A percentile compares a stretch with the other conserved stretches of the same genome.
phyloP scores from a whole-genome alignment of 352 stramenopile genomes.

The Pythium dissimile region DNA sequence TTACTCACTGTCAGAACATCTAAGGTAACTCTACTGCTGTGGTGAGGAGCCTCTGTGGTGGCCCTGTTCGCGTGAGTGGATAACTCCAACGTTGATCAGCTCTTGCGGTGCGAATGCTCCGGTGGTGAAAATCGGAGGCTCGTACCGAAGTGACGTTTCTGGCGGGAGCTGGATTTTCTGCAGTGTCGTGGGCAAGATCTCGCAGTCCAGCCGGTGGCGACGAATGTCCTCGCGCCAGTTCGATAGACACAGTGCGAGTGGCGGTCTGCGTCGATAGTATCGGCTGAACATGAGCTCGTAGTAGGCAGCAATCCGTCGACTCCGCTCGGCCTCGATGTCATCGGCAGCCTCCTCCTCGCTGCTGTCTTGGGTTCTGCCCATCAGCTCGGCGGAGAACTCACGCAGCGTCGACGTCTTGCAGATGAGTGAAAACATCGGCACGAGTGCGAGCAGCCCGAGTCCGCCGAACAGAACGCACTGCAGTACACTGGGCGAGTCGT shows the following conservation, averaged over 20 bases:
- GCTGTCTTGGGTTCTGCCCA: neutral
- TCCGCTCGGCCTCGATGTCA: neutral
- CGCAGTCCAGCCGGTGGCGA: neutral
- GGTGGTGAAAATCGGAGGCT: too few species aligned
- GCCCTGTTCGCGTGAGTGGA: too few species aligned
- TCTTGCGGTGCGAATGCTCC: too few species aligned
- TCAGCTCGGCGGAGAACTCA: neutral
- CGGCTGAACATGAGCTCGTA: neutral
- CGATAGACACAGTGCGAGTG: neutral
- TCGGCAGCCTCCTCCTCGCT: neutral
- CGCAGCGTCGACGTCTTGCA: neutral
- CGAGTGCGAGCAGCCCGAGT: neutral
- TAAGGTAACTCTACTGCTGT: too few species aligned
- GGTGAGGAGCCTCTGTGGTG: too few species aligned
- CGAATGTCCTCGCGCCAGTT: constrained; percentile 1
- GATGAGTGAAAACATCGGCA: neutral
- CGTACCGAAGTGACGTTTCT: neutral
- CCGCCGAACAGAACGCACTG: neutral
- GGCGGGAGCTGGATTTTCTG: neutral
- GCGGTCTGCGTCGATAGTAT: neutral
- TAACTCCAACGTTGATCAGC: too few species aligned
- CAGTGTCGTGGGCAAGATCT: neutral
- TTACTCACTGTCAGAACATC: too few species aligned
- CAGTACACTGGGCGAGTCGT: neutral
- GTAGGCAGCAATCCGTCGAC: neutral